Conservation (phyloP, 208 protist species). For the Phytomonas sp. region DNA sequence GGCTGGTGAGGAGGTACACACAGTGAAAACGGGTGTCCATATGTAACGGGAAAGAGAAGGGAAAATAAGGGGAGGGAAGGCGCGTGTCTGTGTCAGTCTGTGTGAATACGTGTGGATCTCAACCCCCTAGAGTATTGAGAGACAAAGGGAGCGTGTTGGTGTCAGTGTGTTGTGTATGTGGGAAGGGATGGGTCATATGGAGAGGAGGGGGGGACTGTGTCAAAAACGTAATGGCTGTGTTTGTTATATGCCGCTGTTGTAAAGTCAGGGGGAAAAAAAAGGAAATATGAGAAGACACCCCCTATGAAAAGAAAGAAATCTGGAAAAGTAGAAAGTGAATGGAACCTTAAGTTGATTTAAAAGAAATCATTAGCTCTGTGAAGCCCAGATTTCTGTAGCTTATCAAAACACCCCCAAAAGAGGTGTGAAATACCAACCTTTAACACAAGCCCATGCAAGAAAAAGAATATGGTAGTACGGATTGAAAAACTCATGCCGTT, state of each 20-base stretch:
- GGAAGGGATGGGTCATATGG: neutral
- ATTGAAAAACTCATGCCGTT: neutral
- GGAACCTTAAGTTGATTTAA: neutral
- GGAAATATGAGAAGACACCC: neutral
- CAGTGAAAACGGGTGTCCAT: slow-evolving; percentile 88
- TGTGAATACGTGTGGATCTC: slow-evolving; percentile 4
- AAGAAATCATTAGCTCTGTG: slow-evolving; percentile 4
- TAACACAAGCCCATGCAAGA: slow-evolving; percentile 10
- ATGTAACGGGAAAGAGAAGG: neutral
- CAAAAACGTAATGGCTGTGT: slow-evolving; percentile 5
- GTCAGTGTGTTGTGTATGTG: slow-evolving; percentile 2
- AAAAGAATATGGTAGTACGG: neutral
- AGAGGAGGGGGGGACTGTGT: neutral
- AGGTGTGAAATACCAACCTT: slow-evolving; percentile 9
- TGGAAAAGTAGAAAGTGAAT: neutral
- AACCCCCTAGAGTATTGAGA: neutral
- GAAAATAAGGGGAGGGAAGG: neutral
- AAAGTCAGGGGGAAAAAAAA: neutral
- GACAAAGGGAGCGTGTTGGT: neutral
- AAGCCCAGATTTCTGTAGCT: slow-evolving; percentile 6
- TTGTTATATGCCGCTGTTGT: neutral
- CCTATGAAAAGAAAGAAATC: neutral
- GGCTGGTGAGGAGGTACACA: slow-evolving; percentile 86
- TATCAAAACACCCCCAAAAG: slow-evolving; percentile 6
- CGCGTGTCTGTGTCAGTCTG: neutral